Conservation (phyloP, 2,329 filamentous ascomycete genomes). For the Trichoderma endophyticum region DNA sequence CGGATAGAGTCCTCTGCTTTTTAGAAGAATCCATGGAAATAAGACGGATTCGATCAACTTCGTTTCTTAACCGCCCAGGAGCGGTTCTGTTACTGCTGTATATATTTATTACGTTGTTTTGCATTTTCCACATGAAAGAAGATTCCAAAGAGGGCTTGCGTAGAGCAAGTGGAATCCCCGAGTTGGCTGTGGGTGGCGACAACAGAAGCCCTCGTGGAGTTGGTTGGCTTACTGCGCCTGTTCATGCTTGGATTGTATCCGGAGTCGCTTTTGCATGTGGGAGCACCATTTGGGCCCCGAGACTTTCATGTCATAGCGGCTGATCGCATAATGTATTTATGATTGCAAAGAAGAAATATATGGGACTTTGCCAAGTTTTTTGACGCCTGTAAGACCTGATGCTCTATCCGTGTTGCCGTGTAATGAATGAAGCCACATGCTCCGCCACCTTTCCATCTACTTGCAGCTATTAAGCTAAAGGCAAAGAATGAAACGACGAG, state of each 20-base stretch:
- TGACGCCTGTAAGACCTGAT: background rate
- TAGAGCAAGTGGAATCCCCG: background rate
- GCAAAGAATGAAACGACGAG: background rate
- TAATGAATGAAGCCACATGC: background rate
- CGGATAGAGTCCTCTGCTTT: constrained; percentile 29
- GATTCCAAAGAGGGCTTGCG: background rate
- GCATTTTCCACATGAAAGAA: background rate
- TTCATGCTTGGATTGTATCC: background rate
- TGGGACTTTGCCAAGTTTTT: background rate
- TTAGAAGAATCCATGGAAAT: constrained; percentile 23
- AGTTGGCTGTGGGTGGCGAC: background rate
- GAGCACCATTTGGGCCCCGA: background rate
- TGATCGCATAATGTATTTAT: constrained; percentile 3
- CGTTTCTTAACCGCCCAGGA: background rate
- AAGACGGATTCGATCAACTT: background rate
- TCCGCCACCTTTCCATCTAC: background rate
- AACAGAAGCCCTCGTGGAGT: background rate
- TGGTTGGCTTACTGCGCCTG: background rate
- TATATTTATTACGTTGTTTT: background rate
- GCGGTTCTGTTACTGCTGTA: background rate
- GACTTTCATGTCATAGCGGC: background rate
- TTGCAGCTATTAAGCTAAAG: background rate
- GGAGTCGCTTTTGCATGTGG: background rate
- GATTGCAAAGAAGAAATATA: background rate
- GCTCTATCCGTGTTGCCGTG: background rate